Percentiles rank a stretch among this genome's conserved stretches.
Conservation (phyloP, 768 basidiomycete genomes). For the Scleroderma bovista region DNA sequence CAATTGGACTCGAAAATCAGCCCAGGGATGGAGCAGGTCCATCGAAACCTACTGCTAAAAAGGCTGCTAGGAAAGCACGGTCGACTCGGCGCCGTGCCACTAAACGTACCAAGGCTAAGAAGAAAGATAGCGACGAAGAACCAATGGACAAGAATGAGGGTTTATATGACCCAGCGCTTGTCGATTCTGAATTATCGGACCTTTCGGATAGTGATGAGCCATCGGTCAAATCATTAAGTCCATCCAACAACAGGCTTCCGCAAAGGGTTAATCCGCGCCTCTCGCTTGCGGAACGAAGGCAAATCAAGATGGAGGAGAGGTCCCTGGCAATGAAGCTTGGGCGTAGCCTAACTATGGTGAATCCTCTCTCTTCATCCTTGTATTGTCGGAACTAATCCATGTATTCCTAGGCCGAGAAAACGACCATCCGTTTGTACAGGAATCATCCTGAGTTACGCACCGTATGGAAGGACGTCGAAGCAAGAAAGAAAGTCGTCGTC, state of each 20-base stretch:
- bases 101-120: slow-evolving; percentile 12
- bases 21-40: slow-evolving; percentile 28
- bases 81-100: slow-evolving; percentile 32
- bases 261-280: no score
- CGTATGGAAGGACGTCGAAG: slow-evolving; percentile 85
- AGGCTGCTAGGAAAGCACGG: slow-evolving; percentile 42
- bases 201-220: slow-evolving; percentile 11
- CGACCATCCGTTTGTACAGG: slow-evolving; percentile 52
- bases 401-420: slow-evolving; percentile 65
- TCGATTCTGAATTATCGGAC: slow-evolving; percentile 7
- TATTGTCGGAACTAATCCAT: slow-evolving; percentile 2
- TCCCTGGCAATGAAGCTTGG: slow-evolving; percentile 53
- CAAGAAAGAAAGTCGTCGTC: slow-evolving; percentile 49
- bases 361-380: slow-evolving; percentile 20
- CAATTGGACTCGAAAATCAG: slow-evolving; percentile 23
- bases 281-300: slow-evolving; percentile 6
- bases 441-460: slow-evolving; percentile 77
- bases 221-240: slow-evolving; percentile 2
- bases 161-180: neutral
- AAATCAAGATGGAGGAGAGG: slow-evolving; percentile 27
- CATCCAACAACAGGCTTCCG: no score
- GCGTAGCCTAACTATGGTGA: slow-evolving; percentile 66
- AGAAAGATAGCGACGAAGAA: neutral
- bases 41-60: slow-evolving; percentile 26
- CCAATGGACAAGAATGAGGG: neutral